These are phyloP conservation scores for Naganishia liquefaciens DNA, from an alignment of 1,284 basidiomycete species.

Conservation along the genomic window DNA sequence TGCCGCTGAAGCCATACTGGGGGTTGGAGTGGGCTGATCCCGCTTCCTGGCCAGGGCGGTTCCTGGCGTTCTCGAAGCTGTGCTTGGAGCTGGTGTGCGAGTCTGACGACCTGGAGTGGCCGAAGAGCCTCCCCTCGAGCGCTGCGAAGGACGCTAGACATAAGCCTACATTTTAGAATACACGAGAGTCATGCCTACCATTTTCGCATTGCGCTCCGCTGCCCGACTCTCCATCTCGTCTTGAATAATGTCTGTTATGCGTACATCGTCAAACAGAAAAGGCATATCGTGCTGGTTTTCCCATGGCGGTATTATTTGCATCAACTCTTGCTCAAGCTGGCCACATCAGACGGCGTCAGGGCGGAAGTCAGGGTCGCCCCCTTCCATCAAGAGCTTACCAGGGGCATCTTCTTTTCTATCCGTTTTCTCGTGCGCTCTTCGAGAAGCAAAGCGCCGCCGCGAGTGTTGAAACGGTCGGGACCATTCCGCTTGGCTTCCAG, in stretches of 20 bases:
- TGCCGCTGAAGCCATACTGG: constrained; percentile 29
- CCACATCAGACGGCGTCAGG: not conserved
- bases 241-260: constrained; percentile 76
- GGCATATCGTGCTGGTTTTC: constrained; percentile 73
- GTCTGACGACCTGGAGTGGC: constrained; percentile 36
- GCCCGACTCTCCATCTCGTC: constrained; percentile 64
- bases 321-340: constrained; percentile 84
- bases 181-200: constrained; percentile 45
- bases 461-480: constrained; percentile 50
- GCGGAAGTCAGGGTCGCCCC: not conserved
- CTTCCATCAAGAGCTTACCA: constrained; percentile 60
- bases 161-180: not conserved
- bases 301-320: constrained; percentile 79
- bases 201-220: constrained; percentile 74
- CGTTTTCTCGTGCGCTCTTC: constrained; percentile 98
- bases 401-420: constrained; percentile 90
- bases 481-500: constrained; percentile 60
- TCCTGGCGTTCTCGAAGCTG: constrained; percentile 28
- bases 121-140: constrained; percentile 30
- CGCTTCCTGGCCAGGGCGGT: constrained; percentile 37
- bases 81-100: constrained; percentile 16
- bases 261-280: constrained; percentile 83
- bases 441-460: constrained; percentile 73
- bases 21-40: constrained; percentile 47
- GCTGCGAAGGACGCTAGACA: constrained; percentile 25